Percentiles rank a stretch among this genome's conserved stretches.
Evolutionary conservation across 2,329 filamentous ascomycete species (phyloP).

Genomic region (Aspergillus viridinutans): DNA sequence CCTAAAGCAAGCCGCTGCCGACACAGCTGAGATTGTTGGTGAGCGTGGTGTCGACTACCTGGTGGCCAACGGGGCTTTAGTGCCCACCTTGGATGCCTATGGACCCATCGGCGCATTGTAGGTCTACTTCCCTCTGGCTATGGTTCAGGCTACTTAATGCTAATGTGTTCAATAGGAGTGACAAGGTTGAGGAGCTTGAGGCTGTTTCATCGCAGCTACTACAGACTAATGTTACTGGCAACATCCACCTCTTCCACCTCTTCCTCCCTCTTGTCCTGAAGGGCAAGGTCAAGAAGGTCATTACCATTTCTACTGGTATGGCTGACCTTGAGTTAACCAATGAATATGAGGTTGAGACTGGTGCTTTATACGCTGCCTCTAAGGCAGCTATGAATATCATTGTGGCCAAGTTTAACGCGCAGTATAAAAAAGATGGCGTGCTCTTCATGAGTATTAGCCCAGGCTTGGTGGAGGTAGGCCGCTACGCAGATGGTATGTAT

Average conservation of each 20-base stretch:
- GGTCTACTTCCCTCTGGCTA: slow-evolving; percentile 13
- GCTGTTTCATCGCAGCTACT: slow-evolving; percentile 32
- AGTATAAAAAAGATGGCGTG: slow-evolving; percentile 49
- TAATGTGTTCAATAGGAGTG: slow-evolving; percentile 17
- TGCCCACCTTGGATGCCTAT: slow-evolving; percentile 26
- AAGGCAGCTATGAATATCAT: slow-evolving; percentile 53
- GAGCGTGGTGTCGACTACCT: slow-evolving; percentile 46
- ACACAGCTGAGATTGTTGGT: slow-evolving; percentile 18
- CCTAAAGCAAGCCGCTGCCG: slow-evolving; percentile 31
- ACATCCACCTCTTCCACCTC: slow-evolving; percentile 51
- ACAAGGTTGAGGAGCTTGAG: slow-evolving; percentile 33
- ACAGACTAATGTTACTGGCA: slow-evolving; percentile 49
- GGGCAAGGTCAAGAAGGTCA: slow-evolving; percentile 52
- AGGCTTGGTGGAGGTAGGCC: slow-evolving; percentile 47
- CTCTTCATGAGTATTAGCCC: slow-evolving; percentile 52
- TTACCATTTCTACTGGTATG: slow-evolving; percentile 47
- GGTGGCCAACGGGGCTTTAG: slow-evolving; percentile 48
- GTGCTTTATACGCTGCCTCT: slow-evolving; percentile 44
- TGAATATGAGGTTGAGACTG: slow-evolving; percentile 32
- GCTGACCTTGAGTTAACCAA: slow-evolving; percentile 46
- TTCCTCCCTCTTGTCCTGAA: slow-evolving; percentile 53
- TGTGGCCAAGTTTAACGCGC: slow-evolving; percentile 51
- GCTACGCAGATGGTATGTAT: slow-evolving; percentile 18
- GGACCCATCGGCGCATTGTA: slow-evolving; percentile 39
- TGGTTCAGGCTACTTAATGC: neutral